Base-by-base conservation (phyloP, 202 grass and related monocot species). In the Schoenoplectus triqueter region DNA sequence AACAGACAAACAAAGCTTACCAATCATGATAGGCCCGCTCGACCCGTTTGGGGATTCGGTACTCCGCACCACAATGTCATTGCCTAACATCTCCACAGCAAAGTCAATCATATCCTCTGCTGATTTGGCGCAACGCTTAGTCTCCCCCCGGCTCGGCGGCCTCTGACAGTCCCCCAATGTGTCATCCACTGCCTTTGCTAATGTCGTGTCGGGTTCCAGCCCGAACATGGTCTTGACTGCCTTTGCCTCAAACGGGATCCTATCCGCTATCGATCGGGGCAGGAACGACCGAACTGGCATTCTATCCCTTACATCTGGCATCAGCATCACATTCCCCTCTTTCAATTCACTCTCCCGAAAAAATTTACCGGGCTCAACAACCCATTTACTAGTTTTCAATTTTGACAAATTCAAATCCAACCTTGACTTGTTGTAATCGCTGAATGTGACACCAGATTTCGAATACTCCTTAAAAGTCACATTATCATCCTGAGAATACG, bases 91-190 rank as follows among this genome's bases (percentile, higher is more conserved):
- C 85, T 90, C 92, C 14, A 94, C 92, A 0, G 90, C 91, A 3
- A 97, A 94, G 90, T 97, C 94, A 17, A 97, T 92, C 73, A 92
- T 79, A 83, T 97, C 94, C 87, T 97, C 94, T 0, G 94, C 94
- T 4, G 94, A 94, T 1, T 80, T 92, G 6, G 92, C 90, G 62
- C 94, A 97, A 52, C 87, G 80, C 90, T 97, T 97, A 17, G 88
- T 94, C 85, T 97, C 94, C 0, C 92, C 92, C 50, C 2, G 76
- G 87, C 92, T 97, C 0, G 94, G 94, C 0, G 81, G n/a, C 10
- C 94, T 92, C 15, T 20, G 19, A 71, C 94, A 97, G 51, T 97
- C 94, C 0, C 81, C 75, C 10, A 97, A 87, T 10, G 94, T 94
- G 40, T 92, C 91, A 2, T 86, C 48, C 74, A 97, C 92, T 0